These are phyloP conservation scores for Micromonas pusilla DNA, from an alignment of 139 green algal genomes.

Conservation along the genomic window DNA sequence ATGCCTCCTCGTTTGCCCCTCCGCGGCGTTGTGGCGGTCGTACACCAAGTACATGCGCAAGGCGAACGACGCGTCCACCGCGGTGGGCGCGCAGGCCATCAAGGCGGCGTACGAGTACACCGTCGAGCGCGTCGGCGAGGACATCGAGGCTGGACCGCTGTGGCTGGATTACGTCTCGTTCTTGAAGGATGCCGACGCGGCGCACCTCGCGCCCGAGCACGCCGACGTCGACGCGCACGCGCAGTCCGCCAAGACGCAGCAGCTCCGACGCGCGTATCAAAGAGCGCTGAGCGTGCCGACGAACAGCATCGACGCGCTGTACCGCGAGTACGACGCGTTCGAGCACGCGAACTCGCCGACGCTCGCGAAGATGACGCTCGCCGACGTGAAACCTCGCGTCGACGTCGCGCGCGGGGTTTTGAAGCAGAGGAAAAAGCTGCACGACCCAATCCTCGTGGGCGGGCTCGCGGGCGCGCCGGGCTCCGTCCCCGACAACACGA, in stretches of 20 bases:
- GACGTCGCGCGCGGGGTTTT: background rate
- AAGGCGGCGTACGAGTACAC: conserved; percentile 35
- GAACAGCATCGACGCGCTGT: conserved; percentile 25
- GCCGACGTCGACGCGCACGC: conserved; percentile 11
- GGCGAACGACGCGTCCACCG: conserved; percentile 15
- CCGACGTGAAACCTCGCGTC: conserved; percentile 18
- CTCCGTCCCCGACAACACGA: background rate
- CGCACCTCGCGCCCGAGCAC: conserved; percentile 10
- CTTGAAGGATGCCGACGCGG: conserved; percentile 5
- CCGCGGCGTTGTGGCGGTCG: conserved; percentile 17
- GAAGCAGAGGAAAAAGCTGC: conserved; percentile 17
- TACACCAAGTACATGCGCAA: conserved; percentile 30
- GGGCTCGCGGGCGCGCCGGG: background rate
- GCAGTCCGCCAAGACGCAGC: conserved; percentile 6
- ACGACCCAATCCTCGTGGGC: background rate
- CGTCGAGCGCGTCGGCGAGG: conserved; percentile 30
- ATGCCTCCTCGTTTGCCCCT: conserved; percentile 22
- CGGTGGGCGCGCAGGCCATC: conserved; percentile 16
- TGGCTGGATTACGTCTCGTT: conserved; percentile 35
- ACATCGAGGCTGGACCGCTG: conserved; percentile 17
- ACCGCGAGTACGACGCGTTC: conserved; percentile 35
- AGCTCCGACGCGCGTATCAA: conserved; percentile 27
- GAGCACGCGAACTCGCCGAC: conserved; percentile 23
- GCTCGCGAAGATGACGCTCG: conserved; percentile 23
- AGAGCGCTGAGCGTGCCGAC: conserved; percentile 23